A percentile compares a stretch with the other conserved stretches of the same genome.
These are phyloP conservation scores for Leccinum longicurvipes DNA, from an alignment of 768 basidiomycete genomes.

Conservation along the genomic window DNA sequence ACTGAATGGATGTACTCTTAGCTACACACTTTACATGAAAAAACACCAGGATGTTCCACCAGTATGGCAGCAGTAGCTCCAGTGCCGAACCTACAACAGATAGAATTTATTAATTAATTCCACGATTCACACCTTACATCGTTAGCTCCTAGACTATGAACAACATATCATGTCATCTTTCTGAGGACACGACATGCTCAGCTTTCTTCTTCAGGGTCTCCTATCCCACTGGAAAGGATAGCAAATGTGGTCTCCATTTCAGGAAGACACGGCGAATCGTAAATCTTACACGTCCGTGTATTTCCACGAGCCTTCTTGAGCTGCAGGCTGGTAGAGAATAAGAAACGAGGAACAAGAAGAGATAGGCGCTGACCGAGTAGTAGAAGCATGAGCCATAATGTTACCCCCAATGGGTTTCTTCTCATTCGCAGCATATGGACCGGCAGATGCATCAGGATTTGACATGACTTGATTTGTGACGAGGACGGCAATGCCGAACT, in stretches of 20 bases:
- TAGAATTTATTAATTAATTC: conserved; percentile 10
- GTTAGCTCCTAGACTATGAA: not conserved
- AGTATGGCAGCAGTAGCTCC: not conserved
- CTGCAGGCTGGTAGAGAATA: conserved; percentile 56
- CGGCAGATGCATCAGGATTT: conserved; percentile 91
- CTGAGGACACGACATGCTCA: conserved; percentile 26
- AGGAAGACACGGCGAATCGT: conserved; percentile 95
- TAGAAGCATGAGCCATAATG: conserved; percentile 98
- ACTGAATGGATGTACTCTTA: not conserved
- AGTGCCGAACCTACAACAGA: conserved; percentile 11
- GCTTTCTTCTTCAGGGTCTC: conserved; percentile 88
- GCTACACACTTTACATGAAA: not conserved
- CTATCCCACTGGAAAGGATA: conserved; percentile 87
- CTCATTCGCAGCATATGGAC: conserved; percentile 83
- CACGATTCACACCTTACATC: conserved; percentile 6
- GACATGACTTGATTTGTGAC: conserved; percentile 99
- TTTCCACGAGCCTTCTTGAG: conserved; percentile 90
- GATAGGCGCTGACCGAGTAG: conserved; percentile 66
- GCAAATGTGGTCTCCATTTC: conserved; percentile 96
- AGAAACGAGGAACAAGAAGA: conserved; percentile 3
- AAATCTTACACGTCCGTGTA: conserved; percentile 93
- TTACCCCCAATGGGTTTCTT: conserved; percentile 99
- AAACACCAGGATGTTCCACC: not conserved
- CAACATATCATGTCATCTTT: not conserved
- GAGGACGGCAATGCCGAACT: conserved; percentile 98